phyloP scores from a whole-genome alignment of 805 yeast species.

The Starmera quercuum region DNA sequence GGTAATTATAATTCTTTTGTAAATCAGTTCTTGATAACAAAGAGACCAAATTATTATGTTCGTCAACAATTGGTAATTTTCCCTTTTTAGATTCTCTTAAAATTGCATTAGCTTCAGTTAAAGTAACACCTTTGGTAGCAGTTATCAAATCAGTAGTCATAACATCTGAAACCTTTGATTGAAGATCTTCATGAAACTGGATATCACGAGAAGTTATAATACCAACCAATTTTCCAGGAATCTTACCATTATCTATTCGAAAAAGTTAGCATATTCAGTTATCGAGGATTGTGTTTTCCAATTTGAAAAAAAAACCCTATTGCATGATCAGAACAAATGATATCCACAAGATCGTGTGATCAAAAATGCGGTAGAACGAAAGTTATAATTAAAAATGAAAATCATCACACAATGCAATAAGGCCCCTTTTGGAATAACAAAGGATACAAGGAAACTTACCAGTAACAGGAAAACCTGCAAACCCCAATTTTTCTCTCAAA shows the following conservation, averaged over 20 bases:
- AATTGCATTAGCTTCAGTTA: constrained; percentile 82
- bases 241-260: constrained; percentile 68
- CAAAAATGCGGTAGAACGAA: constrained; percentile 97
- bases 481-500: constrained; percentile 70
- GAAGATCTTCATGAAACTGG: constrained; percentile 80
- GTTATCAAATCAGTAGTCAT: constrained; percentile 89
- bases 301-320: neutral
- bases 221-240: constrained; percentile 88
- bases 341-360: constrained; percentile 97
- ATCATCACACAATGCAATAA: constrained; percentile 42
- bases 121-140: constrained; percentile 73
- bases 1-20: constrained; percentile 91
- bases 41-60: constrained; percentile 67
- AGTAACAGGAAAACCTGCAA: constrained; percentile 98
- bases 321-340: constrained; percentile 34
- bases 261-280: constrained; percentile 14
- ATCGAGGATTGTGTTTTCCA: constrained; percentile 1
- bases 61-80: constrained; percentile 89
- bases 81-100: constrained; percentile 94
- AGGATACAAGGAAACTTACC: constrained; percentile 58
- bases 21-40: constrained; percentile 93
- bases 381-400: constrained; percentile 54
- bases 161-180: constrained; percentile 57
- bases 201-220: constrained; percentile 95
- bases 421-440: neutral